Base-by-base conservation (phyloP, 106 monocot species). In the Platanthera guangdongensis region DNA sequence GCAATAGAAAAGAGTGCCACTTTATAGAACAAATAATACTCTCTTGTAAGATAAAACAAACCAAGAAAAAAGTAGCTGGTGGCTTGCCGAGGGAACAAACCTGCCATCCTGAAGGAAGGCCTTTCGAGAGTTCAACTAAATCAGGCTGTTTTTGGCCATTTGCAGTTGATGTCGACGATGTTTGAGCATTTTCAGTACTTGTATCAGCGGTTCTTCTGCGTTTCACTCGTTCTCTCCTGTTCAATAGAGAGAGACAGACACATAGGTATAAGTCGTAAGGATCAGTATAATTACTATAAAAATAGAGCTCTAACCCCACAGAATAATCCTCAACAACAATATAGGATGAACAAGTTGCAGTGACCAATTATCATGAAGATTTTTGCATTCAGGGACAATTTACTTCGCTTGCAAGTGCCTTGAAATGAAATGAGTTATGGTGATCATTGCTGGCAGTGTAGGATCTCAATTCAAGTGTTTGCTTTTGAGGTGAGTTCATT, bases 21-120 rank as follows among this genome's bases (percentile, higher is more conserved):
- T 10, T 5, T 68, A 25, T 52, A 3, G 22, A 10, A 53, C 3
- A 21, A 6, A 54, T 28, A 4, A 13, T 11, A 9, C 21, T 28
- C 25, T n/a, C 25, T n/a, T 32, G 4, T 75, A 6, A 74, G 7
- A 74, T 9, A 15, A 11, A 52, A 52, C 5, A 22, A 52, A 8
- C 25, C 5, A 72, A n/a, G 16, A 9, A 72, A 48, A 72, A n/a
- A 72, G 51, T 8, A 11, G 19, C 7, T 48, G 7, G 50, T 15
- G 7, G 53, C 39, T 39, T 39, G 39, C 39, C 2, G 70, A 9
- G 8, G 3, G 16, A 16, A 70, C 76, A 81, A 75, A 94, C 99
- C 92, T 99, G 90, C 99, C 99, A 99, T 71, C 88, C 94, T 12
- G 90, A 76, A 77, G 99, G 94, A 78, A 99, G 94, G 82, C 83